These are phyloP conservation scores for Cystobasidium sp. DNA, from an alignment of 1,284 basidiomycete species.

Conservation along the genomic window DNA sequence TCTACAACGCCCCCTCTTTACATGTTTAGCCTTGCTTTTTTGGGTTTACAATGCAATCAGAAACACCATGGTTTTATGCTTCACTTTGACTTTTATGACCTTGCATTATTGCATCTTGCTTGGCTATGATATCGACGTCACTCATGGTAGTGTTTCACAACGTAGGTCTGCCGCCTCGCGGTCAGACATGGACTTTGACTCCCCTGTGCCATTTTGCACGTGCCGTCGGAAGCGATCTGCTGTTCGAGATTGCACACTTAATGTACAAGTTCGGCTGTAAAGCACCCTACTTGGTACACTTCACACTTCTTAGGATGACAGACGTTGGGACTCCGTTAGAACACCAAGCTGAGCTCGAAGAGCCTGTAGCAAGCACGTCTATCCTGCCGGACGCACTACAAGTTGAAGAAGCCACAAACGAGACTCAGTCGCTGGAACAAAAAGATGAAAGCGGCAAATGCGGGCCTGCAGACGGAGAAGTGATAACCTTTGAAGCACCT, in stretches of 20 bases:
- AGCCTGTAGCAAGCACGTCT: background rate
- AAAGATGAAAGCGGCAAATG: background rate
- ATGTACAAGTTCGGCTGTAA: too few species aligned
- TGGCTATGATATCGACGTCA: background rate
- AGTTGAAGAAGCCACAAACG: background rate
- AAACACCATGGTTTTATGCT: background rate
- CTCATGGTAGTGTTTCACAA: background rate
- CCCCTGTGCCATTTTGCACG: background rate
- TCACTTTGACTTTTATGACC: background rate
- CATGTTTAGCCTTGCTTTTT: background rate
- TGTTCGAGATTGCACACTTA: background rate
- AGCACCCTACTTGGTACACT: too few species aligned
- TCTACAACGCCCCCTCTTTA: background rate
- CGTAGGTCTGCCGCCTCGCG: too few species aligned
- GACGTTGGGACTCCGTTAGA: background rate
- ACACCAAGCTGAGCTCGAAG: background rate
- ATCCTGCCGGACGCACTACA: background rate
- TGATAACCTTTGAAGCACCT: background rate
- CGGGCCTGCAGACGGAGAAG: slow-evolving; percentile 21
- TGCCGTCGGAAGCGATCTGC: background rate
- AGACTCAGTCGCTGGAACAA: background rate
- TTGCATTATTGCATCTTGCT: background rate
- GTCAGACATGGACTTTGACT: too few species aligned
- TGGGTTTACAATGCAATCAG: slow-evolving; percentile 4
- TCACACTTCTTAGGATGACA: background rate